phyloP scores from a whole-genome alignment of 2,329 filamentous ascomycete species.

The Plectosphaerella sp. region DNA sequence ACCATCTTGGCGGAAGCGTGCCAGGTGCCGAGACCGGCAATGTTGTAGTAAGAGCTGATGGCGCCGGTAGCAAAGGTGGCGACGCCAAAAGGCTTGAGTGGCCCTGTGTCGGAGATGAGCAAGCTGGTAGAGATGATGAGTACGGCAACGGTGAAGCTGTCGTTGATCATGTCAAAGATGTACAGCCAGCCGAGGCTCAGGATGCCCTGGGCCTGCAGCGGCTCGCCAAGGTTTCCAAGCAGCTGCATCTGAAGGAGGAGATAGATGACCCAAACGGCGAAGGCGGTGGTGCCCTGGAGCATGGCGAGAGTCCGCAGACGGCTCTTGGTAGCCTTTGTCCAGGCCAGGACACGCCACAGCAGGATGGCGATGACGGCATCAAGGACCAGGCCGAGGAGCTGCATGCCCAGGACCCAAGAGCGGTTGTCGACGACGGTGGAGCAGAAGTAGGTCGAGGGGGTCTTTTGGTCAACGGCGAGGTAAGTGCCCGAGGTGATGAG shows the following conservation, averaged over 20 bases:
- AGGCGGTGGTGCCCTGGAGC: slow-evolving; percentile 25
- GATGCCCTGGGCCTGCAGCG: slow-evolving; percentile 9
- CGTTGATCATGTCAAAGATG: slow-evolving; percentile 42
- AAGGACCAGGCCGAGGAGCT: slow-evolving; percentile 38
- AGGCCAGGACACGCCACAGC: slow-evolving; percentile 46
- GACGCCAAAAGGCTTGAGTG: slow-evolving; percentile 35
- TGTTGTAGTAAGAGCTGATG: slow-evolving; percentile 27
- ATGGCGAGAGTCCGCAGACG: slow-evolving; percentile 40
- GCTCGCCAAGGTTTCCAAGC: slow-evolving; percentile 6
- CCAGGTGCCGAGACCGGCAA: slow-evolving; percentile 37
- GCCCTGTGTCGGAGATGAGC: slow-evolving; percentile 42
- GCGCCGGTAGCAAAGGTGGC: slow-evolving; percentile 39
- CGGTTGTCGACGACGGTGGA: slow-evolving; percentile 35
- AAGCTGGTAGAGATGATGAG: slow-evolving; percentile 39
- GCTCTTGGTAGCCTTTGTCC: slow-evolving; percentile 42
- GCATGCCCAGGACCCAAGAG: slow-evolving; percentile 30
- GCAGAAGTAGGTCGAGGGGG: slow-evolving; percentile 48
- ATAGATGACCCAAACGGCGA: slow-evolving; percentile 26
- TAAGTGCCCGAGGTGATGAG: slow-evolving; percentile 40
- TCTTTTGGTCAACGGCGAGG: slow-evolving; percentile 29
- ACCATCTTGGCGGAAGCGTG: slow-evolving; percentile 31
- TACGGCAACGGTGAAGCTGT: slow-evolving; percentile 39
- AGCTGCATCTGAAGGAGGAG: slow-evolving; percentile 7
- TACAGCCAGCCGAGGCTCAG: slow-evolving; percentile 39
- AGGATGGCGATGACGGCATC: slow-evolving; percentile 43